Evolutionary conservation across 805 yeast genomes (phyloP).

Genomic region (Groenewaldozyma tartarivorans): DNA sequence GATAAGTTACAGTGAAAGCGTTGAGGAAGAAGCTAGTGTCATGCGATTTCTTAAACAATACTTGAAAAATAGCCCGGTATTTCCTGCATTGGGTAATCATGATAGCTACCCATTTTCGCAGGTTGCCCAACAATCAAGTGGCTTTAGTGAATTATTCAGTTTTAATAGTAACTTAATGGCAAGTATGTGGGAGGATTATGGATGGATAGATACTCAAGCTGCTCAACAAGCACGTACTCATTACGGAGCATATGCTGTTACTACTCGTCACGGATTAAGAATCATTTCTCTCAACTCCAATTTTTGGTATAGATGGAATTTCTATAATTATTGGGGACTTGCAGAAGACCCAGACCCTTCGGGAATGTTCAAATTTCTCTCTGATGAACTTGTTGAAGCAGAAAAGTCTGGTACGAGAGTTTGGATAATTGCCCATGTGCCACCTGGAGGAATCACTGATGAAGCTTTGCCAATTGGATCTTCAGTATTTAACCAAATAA

Average conservation of each 20-base stretch:
- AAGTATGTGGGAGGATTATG: conserved; percentile 38
- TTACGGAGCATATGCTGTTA: conserved; percentile 53
- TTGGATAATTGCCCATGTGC: conserved; percentile 68
- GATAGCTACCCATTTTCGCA: conserved; percentile 69
- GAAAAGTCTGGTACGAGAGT: conserved; percentile 52
- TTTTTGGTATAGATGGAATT: conserved; percentile 56
- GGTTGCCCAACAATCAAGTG: conserved; percentile 44
- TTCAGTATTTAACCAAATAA: conserved; percentile 43
- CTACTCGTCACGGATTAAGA: conserved; percentile 47
- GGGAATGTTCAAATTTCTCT: conserved; percentile 53
- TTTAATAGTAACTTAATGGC: conserved; percentile 43
- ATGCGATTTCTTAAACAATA: conserved; percentile 44
- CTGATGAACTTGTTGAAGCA: conserved; percentile 51
- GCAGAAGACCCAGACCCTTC: conserved; percentile 43
- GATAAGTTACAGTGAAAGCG: conserved; percentile 39
- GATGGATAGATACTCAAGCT: conserved; percentile 34
- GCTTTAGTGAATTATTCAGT: conserved; percentile 33
- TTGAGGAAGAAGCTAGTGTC: conserved; percentile 43
- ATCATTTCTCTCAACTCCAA: conserved; percentile 58
- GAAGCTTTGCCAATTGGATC: conserved; percentile 58
- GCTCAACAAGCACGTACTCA: conserved; percentile 35
- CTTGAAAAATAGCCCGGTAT: conserved; percentile 46
- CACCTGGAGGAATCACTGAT: conserved; percentile 39
- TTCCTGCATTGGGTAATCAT: conserved; percentile 59
- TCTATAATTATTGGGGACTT: conserved; percentile 44